Evolutionary conservation across 805 yeast genomes (phyloP).

Genomic region (Myxozyma monticola): DNA sequence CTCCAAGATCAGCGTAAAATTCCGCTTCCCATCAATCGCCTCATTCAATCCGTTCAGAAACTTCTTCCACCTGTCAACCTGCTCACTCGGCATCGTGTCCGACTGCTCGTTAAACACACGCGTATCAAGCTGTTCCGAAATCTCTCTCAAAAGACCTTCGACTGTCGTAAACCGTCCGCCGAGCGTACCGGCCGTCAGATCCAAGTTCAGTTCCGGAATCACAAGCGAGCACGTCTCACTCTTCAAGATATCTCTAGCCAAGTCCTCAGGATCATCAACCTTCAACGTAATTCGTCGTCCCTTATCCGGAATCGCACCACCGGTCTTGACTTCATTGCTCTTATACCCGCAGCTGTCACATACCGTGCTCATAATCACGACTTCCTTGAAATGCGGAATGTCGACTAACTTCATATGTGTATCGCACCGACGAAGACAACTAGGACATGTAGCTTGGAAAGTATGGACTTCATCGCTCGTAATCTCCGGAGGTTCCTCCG

Average conservation of each 20-base stretch:
- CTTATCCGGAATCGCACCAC: conserved; percentile 88
- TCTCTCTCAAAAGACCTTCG: conserved; percentile 90
- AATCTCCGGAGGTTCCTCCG: conserved; percentile 45
- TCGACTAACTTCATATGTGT: conserved; percentile 96
- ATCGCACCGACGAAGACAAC: conserved; percentile 77
- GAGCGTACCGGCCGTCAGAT: conserved; percentile 90
- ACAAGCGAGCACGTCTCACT: conserved; percentile 84
- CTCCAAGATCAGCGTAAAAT: conserved; percentile 83
- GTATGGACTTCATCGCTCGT: conserved; percentile 93
- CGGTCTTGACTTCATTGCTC: conserved; percentile 97
- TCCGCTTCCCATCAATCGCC: conserved; percentile 77
- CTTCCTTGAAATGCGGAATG: conserved; percentile 98
- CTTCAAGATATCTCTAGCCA: conserved; percentile 89
- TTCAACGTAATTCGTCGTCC: conserved; percentile 73
- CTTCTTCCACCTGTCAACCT: conserved; percentile 76
- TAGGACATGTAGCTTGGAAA: conserved; percentile 88
- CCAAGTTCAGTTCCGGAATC: conserved; percentile 86
- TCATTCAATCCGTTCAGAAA: conserved; percentile 73
- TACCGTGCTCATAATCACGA: conserved; percentile 89
- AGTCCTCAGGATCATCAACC: conserved; percentile 87
- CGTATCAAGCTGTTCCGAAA: conserved; percentile 79
- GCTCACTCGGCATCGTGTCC: conserved; percentile 82
- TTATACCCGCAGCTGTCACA: conserved; percentile 94
- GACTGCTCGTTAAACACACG: conserved; percentile 84
- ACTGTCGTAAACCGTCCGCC: conserved; percentile 98